Conservation (phyloP, 73 alveolate species). For the Paramecium primaurelia region DNA sequence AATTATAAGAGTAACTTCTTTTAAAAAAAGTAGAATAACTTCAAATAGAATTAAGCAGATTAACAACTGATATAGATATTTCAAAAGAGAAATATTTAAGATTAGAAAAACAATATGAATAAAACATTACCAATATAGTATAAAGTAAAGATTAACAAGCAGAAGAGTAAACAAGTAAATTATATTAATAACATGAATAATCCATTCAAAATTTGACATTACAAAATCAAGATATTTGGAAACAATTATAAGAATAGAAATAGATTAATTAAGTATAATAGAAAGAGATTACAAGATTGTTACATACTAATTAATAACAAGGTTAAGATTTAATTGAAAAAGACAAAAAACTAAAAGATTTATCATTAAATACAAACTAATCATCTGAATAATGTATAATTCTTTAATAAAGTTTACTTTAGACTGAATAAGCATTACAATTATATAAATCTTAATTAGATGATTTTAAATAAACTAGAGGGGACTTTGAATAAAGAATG, state of each 20-base stretch:
- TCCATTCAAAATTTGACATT: background rate
- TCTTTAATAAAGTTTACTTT: background rate
- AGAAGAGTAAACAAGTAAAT: background rate
- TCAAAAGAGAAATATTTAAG: background rate
- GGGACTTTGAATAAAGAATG: background rate
- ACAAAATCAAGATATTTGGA: background rate
- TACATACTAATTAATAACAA: background rate
- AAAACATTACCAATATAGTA: background rate
- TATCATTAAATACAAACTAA: background rate
- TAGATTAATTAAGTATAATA: background rate
- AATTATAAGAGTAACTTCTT: background rate
- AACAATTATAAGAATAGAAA: background rate
- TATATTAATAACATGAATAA: constrained; percentile 11
- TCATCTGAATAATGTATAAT: background rate
- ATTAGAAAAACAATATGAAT: background rate
- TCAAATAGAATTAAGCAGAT: background rate
- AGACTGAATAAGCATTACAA: background rate
- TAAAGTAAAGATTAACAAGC: background rate
- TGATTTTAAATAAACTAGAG: constrained; percentile 19
- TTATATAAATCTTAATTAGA: constrained; percentile 18
- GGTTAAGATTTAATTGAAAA: background rate
- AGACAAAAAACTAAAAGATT: background rate
- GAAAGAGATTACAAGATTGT: background rate
- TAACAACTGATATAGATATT: background rate
- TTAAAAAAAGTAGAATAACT: background rate